Evolutionary conservation across 495 filamentous ascomycete genomes (phyloP).

Genomic region (Penicillium taxi): DNA sequence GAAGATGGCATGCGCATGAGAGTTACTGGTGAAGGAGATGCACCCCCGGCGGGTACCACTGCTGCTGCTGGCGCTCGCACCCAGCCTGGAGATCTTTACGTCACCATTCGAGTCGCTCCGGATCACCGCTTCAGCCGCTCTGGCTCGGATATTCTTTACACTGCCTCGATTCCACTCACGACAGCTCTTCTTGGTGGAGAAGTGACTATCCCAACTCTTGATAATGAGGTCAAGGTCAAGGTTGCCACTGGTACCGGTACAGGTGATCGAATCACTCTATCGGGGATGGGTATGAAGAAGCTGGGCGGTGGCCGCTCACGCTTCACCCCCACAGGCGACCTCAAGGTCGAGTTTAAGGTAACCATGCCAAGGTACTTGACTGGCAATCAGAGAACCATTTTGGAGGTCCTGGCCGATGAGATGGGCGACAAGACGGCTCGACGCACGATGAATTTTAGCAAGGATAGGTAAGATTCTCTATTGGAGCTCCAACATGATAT

Average conservation of each 20-base stretch:
- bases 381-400: slow-evolving; percentile 76
- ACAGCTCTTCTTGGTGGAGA: slow-evolving; percentile 90
- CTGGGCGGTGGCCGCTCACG: slow-evolving; percentile 46
- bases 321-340: slow-evolving; percentile 56
- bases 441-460: slow-evolving; percentile 71
- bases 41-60: slow-evolving; percentile 61
- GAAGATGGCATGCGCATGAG: slow-evolving; percentile 91
- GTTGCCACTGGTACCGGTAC: slow-evolving; percentile 86
- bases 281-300: slow-evolving; percentile 88
- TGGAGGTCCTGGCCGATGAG: slow-evolving; percentile 95
- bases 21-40: slow-evolving; percentile 76
- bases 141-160: slow-evolving; percentile 87
- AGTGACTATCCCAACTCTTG: slow-evolving; percentile 79
- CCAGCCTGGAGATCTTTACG: slow-evolving; percentile 74
- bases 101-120: slow-evolving; percentile 71
- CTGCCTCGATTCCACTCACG: slow-evolving; percentile 81
- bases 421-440: slow-evolving; percentile 86
- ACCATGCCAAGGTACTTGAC: slow-evolving; percentile 89
- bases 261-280: slow-evolving; percentile 78
- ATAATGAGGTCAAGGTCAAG: slow-evolving; percentile 80
- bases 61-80: slow-evolving; percentile 50
- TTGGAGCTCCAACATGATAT: neutral
- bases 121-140: slow-evolving; percentile 80
- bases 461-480: slow-evolving; percentile 35
- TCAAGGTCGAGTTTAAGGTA: slow-evolving; percentile 91